Base-by-base conservation (phyloP, 2,329 filamentous ascomycete species). In the Fusarium mangiferae region DNA sequence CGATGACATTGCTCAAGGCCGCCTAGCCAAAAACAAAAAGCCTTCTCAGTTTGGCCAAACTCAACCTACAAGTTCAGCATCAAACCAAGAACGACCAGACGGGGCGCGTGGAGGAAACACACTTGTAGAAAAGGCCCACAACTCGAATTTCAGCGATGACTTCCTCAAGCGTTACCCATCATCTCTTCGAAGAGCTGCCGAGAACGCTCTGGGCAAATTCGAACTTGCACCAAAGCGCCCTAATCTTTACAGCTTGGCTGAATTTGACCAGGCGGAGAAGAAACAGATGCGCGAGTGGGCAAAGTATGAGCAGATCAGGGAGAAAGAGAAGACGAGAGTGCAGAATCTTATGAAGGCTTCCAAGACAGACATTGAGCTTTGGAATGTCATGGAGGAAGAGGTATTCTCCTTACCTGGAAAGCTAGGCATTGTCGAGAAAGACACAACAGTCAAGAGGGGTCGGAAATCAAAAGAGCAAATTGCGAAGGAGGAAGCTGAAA, bases 341-440 rank as follows among this genome's bases (percentile, higher is more conserved):
- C 87, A 89, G 70, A 71, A 75, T 11, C 77, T 89, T 44, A 88
- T 95, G 83, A 81, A 83, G 17, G 79, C 76, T 5, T 90, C 90
- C 24, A 75, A 83, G 66, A 89, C 89, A 1, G 93, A 95, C 75
- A 82, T 86, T 26, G 88, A 90, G 57, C 84, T 94, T 15, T 95
- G 93, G 92, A 80, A 89, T 12, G 81, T 92, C 7, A 84, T 95
- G 79, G 89, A 94, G 69, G 80, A 83, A 9, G 88, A 94, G 57
- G 90, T 95, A 18, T 93, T 95, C 75, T 84, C 86, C 3, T 81
- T 91, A 70, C 87, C 92, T 1, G 78, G 82, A 7, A 87, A 84
- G 66, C 82, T 94, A 26, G 88, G 90, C 17, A 84, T 93, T 18
- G 79, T 83, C 60, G 80, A 83, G 33, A 58, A 42, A 15, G 39